Evolutionary conservation across 2,329 filamentous ascomycete species (phyloP).

Genomic region (Fusarium ramigenum): DNA sequence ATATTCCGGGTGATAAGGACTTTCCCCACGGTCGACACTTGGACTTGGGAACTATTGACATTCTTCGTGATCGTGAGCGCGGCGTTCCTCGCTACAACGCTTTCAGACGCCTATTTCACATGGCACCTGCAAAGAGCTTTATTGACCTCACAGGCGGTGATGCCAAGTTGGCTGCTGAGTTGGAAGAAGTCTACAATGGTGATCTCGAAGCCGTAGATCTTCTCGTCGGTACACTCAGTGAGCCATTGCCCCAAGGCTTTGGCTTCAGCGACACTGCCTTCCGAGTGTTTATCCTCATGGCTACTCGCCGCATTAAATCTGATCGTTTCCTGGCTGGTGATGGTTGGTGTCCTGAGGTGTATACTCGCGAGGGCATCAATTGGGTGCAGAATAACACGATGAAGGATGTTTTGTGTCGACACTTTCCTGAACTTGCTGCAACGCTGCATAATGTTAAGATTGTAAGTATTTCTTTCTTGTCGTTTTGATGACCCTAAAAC

Average conservation of each 20-base stretch:
- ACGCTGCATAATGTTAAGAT: constrained; percentile 10
- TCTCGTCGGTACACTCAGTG: constrained; percentile 8
- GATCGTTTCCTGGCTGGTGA: constrained; percentile 22
- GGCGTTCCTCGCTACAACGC: constrained; percentile 23
- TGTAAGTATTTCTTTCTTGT: not conserved
- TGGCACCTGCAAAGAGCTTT: constrained; percentile 9
- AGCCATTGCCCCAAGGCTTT: constrained; percentile 12
- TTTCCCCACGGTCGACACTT: constrained; percentile 12
- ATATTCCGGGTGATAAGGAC: constrained; percentile 2
- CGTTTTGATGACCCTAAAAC: accelerated
- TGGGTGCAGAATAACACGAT: constrained; percentile 27
- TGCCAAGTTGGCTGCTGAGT: constrained; percentile 3
- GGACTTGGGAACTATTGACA: constrained; percentile 21
- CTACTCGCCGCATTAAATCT: constrained; percentile 20
- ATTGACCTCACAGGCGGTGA: constrained; percentile 15
- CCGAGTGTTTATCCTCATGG: constrained; percentile 27
- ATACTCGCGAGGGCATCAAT: constrained; percentile 16
- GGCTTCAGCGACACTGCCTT: constrained; percentile 24
- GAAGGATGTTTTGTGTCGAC: constrained; percentile 24
- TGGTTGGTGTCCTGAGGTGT: constrained; percentile 26
- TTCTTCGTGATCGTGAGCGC: constrained; percentile 24
- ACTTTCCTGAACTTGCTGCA: constrained; percentile 23
- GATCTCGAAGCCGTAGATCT: constrained; percentile 15
- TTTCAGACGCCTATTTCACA: constrained; percentile 22
- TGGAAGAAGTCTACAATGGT: constrained; percentile 2